Base-by-base conservation (phyloP, 2,329 filamentous ascomycete species). In the Epichloe sylvatica region DNA sequence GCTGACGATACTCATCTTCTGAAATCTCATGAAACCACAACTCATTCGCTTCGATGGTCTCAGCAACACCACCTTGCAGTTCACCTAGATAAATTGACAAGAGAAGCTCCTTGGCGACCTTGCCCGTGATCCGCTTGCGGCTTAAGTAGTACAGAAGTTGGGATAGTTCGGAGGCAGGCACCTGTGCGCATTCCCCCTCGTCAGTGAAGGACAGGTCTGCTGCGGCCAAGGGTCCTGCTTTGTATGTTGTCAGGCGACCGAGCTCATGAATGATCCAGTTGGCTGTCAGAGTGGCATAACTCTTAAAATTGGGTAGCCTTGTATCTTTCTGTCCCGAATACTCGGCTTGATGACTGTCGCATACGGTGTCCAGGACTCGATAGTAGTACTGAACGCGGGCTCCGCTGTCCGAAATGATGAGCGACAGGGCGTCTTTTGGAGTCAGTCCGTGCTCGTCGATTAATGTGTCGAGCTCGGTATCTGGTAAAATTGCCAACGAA, bases 311-410 rank as follows among this genome's bases (percentile, higher is more conserved):
- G 1, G 59, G 56, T 13, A 53, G 47, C n/a, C 53, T 54, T 11
- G 38, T 33, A 21, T 54, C 47, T 5, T 36, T 12, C 19, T 41
- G 21, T 2, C 23, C 30, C 9, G 48, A 51, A 1, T 54, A 46
- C 23, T 63, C 58, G 5, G 49, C 55, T 39, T 48, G 57, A 46
- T 64, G 45, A 47, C 57, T 59, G 4, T 57, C 52, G 44, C 69
- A 63, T 1, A 83, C 59, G 1, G 63, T 61, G 3, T 73, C 69
- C 1, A 86, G 70, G 0, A 87, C 77, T 25, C 78, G 74, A 60
- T 84, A 82, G 60, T 89, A 94, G 64, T 90, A 96, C 56, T 95
- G 83, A 4, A 92, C 69, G 40, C 90, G 77, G 7, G 81, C 81
- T 7, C 90, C 90, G 49, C 84, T 78, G 54, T 97, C 86, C 1